Evolutionary conservation across 2,329 filamentous ascomycete genomes (phyloP), one percentile per base, ranked within the genome.

Genomic region (Curvularia verruculosa): DNA sequence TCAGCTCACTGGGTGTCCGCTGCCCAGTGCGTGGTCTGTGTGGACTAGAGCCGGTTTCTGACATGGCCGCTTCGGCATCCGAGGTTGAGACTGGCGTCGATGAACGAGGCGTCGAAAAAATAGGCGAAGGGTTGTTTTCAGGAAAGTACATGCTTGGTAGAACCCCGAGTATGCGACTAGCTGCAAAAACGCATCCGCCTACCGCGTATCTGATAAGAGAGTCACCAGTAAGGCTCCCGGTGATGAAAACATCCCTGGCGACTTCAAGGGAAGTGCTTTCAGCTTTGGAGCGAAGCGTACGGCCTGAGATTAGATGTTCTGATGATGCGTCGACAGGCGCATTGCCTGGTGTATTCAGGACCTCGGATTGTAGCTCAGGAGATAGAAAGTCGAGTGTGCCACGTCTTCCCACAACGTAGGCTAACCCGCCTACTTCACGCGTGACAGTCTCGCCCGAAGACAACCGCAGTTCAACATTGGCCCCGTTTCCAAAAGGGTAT

Each of bases 151-250:
- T 60, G 12, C 66, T 59, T 1, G 69, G 62, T n/a, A 74, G 70
- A 9, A 47, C 55, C 24, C 64, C 64, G 15, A 73, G 40, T 19
- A 87, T 79, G 58, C 79, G 81, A 3, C 84, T 82, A 3, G 84
- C 85, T 4, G 82, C 79, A 64, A 83, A 84, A 7, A 83, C 80
- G 61, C 85, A 86, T 5, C 84, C 82, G 2, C 85, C 85, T 26
- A 85, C 83, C 8, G 84, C 83, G 64, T 86, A 85, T 1, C 85
- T 77, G 24, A 87, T 82, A 3, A 87, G 75, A 2, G 84, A 85
- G 67, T 87, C 85, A 3, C 85, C 85, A 0, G 84, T 85, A 48
- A 87, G 65, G 60, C 84, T 86, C 10, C 85, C 85, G 36, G 83
- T 82, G 41, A 84, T 80, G 67, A 85, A 86, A 28, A 87, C 77